Evolutionary conservation across 495 filamentous ascomycete species (phyloP), one percentile per base, ranked within the genome.

Genomic region (Corynascus novoguineensis): DNA sequence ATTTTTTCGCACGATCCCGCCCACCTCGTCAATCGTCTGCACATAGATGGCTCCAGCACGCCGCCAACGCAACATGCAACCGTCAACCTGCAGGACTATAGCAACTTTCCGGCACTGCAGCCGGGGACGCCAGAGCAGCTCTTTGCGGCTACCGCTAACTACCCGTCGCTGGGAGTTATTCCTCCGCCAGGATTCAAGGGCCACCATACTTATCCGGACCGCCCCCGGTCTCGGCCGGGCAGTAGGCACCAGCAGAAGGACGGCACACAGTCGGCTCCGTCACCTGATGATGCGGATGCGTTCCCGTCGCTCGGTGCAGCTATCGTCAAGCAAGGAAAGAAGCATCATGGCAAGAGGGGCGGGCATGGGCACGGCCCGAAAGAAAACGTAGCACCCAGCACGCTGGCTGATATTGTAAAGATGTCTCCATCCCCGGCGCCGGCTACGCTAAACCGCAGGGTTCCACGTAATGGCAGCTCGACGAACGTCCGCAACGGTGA

Each of bases 1-100:
- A 86, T 96, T 55, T 99, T 99, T 77, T 97, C 92, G 11, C 95
- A 99, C 68, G 95, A 99, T 63, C 95, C 95, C 10, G 84, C 91
- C 5, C 80, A 85, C 58, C 78, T 89, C n/a, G 77, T 89, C 58
- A 86, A 82, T 62, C 81, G 79, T 50, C 76, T 91, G 32, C 81
- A 78, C 57, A 68, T 91, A 22, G 79, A 82, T 41, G 84, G 86
- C 38, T 79, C 78, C 45, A 79, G 75, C 55, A 81, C 81, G 50
- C 76, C 85, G 50, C 83, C 86, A 44, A 75, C 53, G 67, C 86
- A 73, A 58, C 69, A 59, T 28, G 78, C 85, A 12, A 82, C 84
- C 55, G 86, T 96, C 62, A 89, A 95, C 58, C 78, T 96, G 29
- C 86, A 89, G 58, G 95, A 99, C 66, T 88, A 87, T 50, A 86